These are phyloP conservation scores for Sextonia rubra DNA, from an alignment of 164 flowering plant species.

Conservation along the genomic window DNA sequence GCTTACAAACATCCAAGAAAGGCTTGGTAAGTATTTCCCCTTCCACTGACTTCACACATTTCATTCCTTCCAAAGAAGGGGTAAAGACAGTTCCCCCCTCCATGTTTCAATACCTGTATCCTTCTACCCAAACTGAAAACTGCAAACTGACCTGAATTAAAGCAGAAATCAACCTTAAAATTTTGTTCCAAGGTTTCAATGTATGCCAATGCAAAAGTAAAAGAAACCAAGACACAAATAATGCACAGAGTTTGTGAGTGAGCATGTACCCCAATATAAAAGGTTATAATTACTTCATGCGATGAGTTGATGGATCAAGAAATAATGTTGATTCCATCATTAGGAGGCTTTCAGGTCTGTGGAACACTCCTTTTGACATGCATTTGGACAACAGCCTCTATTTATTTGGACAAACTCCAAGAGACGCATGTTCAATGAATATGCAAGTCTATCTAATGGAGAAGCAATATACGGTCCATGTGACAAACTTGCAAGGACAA, in stretches of 20 bases:
- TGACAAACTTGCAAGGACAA: too few relatives aligned
- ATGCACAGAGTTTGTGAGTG: neutral
- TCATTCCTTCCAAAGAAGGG: conserved; percentile 68
- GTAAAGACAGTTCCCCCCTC: conserved; percentile 60
- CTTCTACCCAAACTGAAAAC: conserved; percentile 16
- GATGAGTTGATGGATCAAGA: neutral
- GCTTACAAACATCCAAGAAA: conserved; percentile 85
- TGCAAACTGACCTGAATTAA: neutral
- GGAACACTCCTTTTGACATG: too few relatives aligned
- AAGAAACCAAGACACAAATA: too few relatives aligned
- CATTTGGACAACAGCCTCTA: too few relatives aligned
- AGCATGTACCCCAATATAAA: neutral
- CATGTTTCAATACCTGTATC: conserved; percentile 27
- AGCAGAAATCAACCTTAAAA: neutral
- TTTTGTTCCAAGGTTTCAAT: neutral
- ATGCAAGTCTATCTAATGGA: too few relatives aligned
- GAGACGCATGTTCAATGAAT: too few relatives aligned
- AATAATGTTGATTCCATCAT: neutral
- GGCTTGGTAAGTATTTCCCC: conserved; percentile 79
- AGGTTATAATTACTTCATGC: too few relatives aligned
- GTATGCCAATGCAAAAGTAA: neutral
- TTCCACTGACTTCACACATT: conserved; percentile 53
- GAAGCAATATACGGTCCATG: too few relatives aligned
- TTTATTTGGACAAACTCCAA: too few relatives aligned
- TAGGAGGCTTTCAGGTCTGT: too few relatives aligned